Evolutionary conservation across 768 basidiomycete species (phyloP).

Genomic region (Collybia sordida): DNA sequence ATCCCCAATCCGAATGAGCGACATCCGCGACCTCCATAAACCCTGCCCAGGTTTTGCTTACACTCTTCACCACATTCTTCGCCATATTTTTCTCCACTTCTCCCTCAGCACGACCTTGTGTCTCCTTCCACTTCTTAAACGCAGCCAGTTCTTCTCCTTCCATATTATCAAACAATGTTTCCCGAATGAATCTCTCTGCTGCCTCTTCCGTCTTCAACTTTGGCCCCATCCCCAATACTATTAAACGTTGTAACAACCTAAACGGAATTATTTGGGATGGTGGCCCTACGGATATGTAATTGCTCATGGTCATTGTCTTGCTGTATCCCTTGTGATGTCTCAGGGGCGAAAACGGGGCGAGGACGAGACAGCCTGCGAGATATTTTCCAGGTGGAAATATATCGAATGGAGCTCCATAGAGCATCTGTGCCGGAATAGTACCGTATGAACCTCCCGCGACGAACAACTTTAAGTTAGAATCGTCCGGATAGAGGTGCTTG

Average conservation of each 20-base stretch:
- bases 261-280: constrained; percentile 29
- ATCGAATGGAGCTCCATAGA: constrained; percentile 45
- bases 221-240: constrained; percentile 19
- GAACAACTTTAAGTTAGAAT: constrained; percentile 32
- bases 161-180: constrained; percentile 25
- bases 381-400: constrained; percentile 38
- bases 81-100: constrained; percentile 34
- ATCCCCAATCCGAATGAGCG: constrained; percentile 43
- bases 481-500: constrained; percentile 36
- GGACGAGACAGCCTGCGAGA: constrained; percentile 36
- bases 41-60: constrained; percentile 41
- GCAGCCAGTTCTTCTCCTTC: constrained; percentile 31
- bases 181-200: constrained; percentile 34
- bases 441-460: constrained; percentile 45
- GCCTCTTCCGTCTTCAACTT: constrained; percentile 31
- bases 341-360: constrained; percentile 36
- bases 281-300: constrained; percentile 38
- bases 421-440: constrained; percentile 42
- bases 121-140: constrained; percentile 35
- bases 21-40: constrained; percentile 30
- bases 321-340: constrained; percentile 26
- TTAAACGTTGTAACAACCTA: constrained; percentile 21
- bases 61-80: constrained; percentile 33
- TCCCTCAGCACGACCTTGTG: constrained; percentile 31
- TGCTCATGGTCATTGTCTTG: constrained; percentile 37